Base-by-base conservation (phyloP, 768 basidiomycete genomes). In the Punctularia strigosozonata region DNA sequence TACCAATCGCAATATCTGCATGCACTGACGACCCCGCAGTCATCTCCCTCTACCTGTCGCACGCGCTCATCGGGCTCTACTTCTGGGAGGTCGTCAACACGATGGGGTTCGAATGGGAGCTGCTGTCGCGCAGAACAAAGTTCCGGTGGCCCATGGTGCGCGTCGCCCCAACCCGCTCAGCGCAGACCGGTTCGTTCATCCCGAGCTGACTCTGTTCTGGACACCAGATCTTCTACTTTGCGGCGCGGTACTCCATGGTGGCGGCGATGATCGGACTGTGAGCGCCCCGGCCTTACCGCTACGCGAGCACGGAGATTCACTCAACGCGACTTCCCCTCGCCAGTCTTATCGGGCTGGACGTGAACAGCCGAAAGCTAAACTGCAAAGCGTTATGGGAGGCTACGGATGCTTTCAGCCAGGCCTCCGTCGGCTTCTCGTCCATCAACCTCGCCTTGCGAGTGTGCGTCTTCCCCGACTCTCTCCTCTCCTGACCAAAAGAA, bases 161-260 rank as follows among this genome's bases (percentile, higher is more conserved):
- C 67, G 17, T 6, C 37, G 54, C 71, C 66, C 20, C 70, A 72
- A 38, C 74, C 71, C 49, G n/a, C 28, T 6, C 18, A 36, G 28
- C n/a, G 14, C n/a, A n/a, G n/a, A n/a, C n/a, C n/a, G n/a, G n/a
- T n/a, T n/a, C n/a, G n/a, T n/a, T 28, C 15, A 28, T 28, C 15
- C 15, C 26, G 15, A 8, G 26, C 26, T 8, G 10, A 22, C 7
- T 31, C 18, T 8, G 22, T 26, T 21, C 31, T 30, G 13, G 23
- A 4, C 31, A 31, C 31, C 15, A 4, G 23, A n/a, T 72, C 19
- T 75, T 79, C 43, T 78, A 79, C 52, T 80, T 84, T 52, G 58
- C 79, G 19, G 77, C 73, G 51, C 73, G 80, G 43, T 83, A 83
- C 53, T 78, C 75, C 54, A 74, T 82, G 65, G 49, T 83, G n/a